phyloP scores from a whole-genome alignment of 176 grass and related monocot genomes.

The Aegilops sharonensis region DNA sequence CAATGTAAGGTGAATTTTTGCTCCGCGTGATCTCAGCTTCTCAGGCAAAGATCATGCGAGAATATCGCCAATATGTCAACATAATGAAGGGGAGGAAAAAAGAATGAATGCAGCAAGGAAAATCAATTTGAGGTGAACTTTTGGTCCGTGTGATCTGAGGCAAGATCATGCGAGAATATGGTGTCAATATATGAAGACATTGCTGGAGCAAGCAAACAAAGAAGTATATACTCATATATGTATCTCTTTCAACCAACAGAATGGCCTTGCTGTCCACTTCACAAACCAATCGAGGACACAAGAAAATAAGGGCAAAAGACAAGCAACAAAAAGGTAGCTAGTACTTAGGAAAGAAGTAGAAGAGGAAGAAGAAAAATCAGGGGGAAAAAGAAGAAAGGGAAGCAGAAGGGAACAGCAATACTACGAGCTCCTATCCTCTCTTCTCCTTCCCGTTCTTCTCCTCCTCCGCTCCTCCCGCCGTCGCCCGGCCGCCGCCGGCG shows the following conservation, averaged over 20 bases:
- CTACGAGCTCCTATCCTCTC: conserved; percentile 18
- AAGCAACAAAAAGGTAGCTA: neutral
- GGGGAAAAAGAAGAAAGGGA: conserved; percentile 52
- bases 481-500: neutral
- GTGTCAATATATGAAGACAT: neutral
- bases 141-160: neutral
- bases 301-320: neutral
- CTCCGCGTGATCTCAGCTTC: no score
- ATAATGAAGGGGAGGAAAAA: no score
- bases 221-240: conserved; percentile 42
- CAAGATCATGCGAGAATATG: neutral
- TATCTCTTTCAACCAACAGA: conserved; percentile 57
- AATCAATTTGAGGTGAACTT: no score
- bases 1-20: neutral
- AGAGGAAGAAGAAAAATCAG: neutral
- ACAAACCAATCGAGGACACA: conserved; percentile 37
- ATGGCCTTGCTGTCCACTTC: conserved; percentile 41
- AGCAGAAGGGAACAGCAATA: conserved; percentile 56
- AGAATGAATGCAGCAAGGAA: no score
- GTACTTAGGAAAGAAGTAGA: neutral
- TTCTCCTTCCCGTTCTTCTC: conserved; percentile 59
- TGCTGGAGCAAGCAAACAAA: conserved; percentile 29
- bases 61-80: neutral
- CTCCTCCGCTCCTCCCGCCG: neutral
- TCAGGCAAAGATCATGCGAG: neutral